phyloP scores from a whole-genome alignment of 1,139 yeast species.

The Protomyces arabidopsidicola region DNA sequence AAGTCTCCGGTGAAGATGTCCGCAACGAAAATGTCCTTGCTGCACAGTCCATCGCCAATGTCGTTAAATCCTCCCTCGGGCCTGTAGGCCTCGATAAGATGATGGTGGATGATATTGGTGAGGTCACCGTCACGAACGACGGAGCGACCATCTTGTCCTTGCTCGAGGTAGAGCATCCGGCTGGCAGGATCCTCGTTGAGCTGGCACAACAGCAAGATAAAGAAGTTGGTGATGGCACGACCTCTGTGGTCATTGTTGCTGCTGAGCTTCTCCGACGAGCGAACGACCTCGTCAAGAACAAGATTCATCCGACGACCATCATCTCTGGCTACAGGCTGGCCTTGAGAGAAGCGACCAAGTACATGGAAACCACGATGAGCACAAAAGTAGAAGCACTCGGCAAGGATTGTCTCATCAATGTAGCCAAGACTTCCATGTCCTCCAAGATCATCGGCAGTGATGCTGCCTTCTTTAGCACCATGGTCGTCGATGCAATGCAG shows the following conservation, averaged over 20 bases:
- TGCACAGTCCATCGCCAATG: slow-evolving; percentile 94
- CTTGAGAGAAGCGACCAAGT: slow-evolving; percentile 82
- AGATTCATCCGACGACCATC: slow-evolving; percentile 95
- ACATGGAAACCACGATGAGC: slow-evolving; percentile 78
- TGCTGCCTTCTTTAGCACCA: slow-evolving; percentile 77
- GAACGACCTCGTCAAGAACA: slow-evolving; percentile 85
- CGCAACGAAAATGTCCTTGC: slow-evolving; percentile 92
- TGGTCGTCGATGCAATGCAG: slow-evolving; percentile 93
- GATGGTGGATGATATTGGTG: slow-evolving; percentile 98
- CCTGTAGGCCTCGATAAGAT: slow-evolving; percentile 98
- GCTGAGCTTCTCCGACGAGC: slow-evolving; percentile 89
- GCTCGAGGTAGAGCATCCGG: slow-evolving; percentile 97
- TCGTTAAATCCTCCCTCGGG: slow-evolving; percentile 92
- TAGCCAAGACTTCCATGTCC: slow-evolving; percentile 96
- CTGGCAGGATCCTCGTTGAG: slow-evolving; percentile 94
- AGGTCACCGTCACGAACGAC: slow-evolving; percentile 96
- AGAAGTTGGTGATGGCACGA: slow-evolving; percentile 98
- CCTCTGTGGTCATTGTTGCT: slow-evolving; percentile 39
- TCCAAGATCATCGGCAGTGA: slow-evolving; percentile 94
- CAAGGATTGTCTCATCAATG: slow-evolving; percentile 67
- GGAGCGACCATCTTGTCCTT: slow-evolving; percentile 93
- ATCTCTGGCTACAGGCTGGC: slow-evolving; percentile 96
- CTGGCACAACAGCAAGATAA: slow-evolving; percentile 98
- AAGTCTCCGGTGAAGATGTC: slow-evolving; percentile 91
- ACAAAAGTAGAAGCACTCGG: slow-evolving; percentile 77